Evolutionary conservation across 345 rosid species (phyloP), one percentile per base, ranked within the genome.

Genomic region (Mallotus nudiflorus): DNA sequence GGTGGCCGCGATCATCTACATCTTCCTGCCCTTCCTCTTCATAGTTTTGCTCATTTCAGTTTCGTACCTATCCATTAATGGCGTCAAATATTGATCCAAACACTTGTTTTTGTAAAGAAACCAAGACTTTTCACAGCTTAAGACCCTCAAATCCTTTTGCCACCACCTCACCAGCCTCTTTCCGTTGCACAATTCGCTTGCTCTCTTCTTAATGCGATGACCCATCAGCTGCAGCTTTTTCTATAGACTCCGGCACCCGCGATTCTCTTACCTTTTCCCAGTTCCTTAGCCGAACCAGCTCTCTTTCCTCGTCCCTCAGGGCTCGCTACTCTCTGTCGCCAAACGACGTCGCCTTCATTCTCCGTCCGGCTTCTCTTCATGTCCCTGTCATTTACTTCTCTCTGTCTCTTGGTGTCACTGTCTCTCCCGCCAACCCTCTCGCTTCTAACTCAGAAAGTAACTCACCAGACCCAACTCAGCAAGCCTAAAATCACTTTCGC

Each of bases 351-450:
- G 96, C 95, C 18, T 87, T 87, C 52, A 70, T 91, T 66, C 81
- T 94, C 69, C 79, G 81, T 51, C 91, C 97, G 2, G 52, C 87
- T 22, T 90, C 96, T 25, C 39, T 87, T 37, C 80, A 81, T 7
- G 67, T 91, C 31, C 98, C 96, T 3, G 71, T 88, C 33, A 61
- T 94, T 64, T 87, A 87, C 86, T 86, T 89, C 44, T 78, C 97
- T 39, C 73, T 93, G 82, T 83, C 86, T 14, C 67, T 91, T 37
- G 97, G 96, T 24, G 85, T 94, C 44, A 75, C 86, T 62, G 0
- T 91, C 68, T 89, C 91, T 27, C 96, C 98, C 25, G 80, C 91
- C 59, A 94, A 89, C 48, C 95, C 96, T 8, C 77, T 84, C 66
- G 56, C 84, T 55, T 89, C 97, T 69, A 71, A 63, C 61, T 65